These are phyloP conservation scores for Sungouiella blattae DNA, from an alignment of 805 yeast genomes.

Conservation along the genomic window DNA sequence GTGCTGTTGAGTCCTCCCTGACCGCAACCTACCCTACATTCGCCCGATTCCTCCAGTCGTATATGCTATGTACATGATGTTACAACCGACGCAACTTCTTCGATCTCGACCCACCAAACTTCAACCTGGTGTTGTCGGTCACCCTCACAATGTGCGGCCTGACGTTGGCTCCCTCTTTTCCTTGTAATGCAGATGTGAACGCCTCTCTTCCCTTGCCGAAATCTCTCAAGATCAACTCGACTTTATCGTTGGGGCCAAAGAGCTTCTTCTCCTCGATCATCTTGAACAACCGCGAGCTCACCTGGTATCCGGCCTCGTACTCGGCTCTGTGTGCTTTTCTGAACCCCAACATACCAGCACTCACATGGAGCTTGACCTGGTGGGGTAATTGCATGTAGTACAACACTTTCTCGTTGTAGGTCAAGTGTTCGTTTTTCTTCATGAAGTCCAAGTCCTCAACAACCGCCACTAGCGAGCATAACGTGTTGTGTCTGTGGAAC, in stretches of 20 bases:
- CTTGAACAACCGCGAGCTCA: slow-evolving; percentile 68
- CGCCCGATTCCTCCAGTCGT: background rate
- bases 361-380: slow-evolving; percentile 60
- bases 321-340: slow-evolving; percentile 87
- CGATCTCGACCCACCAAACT: slow-evolving; percentile 89
- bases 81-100: slow-evolving; percentile 76
- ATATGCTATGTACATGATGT: slow-evolving; percentile 15
- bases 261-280: slow-evolving; percentile 61
- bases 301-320: slow-evolving; percentile 89
- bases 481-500: slow-evolving; percentile 81
- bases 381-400: slow-evolving; percentile 80
- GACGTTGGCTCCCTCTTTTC: slow-evolving; percentile 78
- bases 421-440: slow-evolving; percentile 49
- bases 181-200: slow-evolving; percentile 76
- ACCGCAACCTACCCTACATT: too few species aligned
- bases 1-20: too few species aligned
- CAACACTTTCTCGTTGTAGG: slow-evolving; percentile 68
- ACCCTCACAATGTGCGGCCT: slow-evolving; percentile 66
- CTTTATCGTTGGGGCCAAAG: slow-evolving; percentile 48
- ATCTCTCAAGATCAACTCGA: slow-evolving; percentile 76
- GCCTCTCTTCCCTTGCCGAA: slow-evolving; percentile 91
- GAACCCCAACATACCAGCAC: slow-evolving; percentile 88
- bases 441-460: slow-evolving; percentile 60
- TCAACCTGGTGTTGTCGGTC: slow-evolving; percentile 75
- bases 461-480: slow-evolving; percentile 69